Percentiles rank a stretch among this genome's conserved stretches.
phyloP scores from a whole-genome alignment of 768 basidiomycete species.

The Lentinus brumalis region DNA sequence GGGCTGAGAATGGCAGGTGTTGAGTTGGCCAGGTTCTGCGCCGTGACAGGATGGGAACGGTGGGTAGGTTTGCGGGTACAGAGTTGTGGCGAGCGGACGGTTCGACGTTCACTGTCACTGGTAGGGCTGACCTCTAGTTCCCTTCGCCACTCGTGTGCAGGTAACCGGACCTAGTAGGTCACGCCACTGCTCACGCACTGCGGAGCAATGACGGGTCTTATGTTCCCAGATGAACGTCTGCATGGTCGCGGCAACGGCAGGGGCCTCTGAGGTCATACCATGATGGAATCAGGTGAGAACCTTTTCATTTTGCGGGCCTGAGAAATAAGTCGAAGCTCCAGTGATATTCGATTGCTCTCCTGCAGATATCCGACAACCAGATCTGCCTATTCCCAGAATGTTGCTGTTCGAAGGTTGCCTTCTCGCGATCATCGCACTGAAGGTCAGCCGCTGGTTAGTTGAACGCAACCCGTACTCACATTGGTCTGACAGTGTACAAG shows the following conservation, averaged over 20 bases:
- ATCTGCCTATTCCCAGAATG: background rate
- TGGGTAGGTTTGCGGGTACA: background rate
- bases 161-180: background rate
- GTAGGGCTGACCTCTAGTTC: background rate
- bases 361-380: background rate
- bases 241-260: background rate
- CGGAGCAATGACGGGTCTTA: background rate
- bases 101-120: background rate
- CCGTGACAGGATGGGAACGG: background rate
- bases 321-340: background rate
- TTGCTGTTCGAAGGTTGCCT: background rate
- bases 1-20: slow-evolving; percentile 1
- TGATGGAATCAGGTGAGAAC: slow-evolving; percentile 13
- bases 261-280: background rate
- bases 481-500: background rate
- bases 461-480: too few relatives aligned
- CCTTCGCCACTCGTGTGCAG: background rate
- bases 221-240: background rate
- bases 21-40: background rate
- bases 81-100: background rate
- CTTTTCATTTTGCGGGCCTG: background rate
- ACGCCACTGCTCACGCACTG: background rate
- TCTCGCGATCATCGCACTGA: background rate
- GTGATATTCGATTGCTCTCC: background rate
- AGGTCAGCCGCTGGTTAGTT: background rate